Conservation (phyloP, 2,329 filamentous ascomycete genomes). For the Neoarthrinium moseri region DNA sequence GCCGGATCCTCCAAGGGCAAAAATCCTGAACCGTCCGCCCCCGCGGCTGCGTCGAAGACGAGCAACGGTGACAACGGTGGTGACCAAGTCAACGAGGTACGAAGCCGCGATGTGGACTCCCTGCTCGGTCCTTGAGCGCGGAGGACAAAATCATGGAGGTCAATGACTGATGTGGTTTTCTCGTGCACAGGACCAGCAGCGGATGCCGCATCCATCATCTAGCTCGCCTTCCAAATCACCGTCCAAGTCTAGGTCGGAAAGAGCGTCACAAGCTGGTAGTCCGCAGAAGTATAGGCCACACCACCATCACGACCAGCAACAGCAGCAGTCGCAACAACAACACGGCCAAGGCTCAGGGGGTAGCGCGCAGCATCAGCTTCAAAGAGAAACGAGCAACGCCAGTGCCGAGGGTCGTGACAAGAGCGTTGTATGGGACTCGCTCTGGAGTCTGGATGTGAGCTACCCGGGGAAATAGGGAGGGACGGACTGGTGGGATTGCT, state of each 20-base stretch:
- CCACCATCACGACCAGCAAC: background rate
- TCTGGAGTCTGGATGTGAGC: conserved; percentile 61
- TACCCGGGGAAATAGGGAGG: conserved; percentile 47
- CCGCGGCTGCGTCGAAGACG: conserved; percentile 15
- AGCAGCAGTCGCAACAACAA: background rate
- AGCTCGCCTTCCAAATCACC: conserved; percentile 1
- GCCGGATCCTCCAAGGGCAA: conserved; percentile 8
- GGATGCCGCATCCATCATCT: conserved; percentile 2
- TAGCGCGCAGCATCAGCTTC: conserved; percentile 22
- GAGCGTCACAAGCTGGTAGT: background rate
- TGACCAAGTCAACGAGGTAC: conserved; percentile 46
- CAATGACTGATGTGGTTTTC: conserved; percentile 6
- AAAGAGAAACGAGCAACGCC: conserved; percentile 25
- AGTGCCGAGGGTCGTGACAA: conserved; percentile 40
- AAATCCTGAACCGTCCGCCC: conserved; percentile 12
- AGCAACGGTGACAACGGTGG: conserved; percentile 21
- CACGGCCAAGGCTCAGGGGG: no score
- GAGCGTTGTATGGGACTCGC: conserved; percentile 59
- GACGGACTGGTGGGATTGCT: no score
- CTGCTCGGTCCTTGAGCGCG: conserved; percentile 45
- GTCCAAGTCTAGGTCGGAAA: background rate
- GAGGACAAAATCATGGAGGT: background rate
- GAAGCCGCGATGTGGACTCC: conserved; percentile 44
- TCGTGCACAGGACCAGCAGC: conserved; percentile 9
- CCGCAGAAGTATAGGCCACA: conserved; percentile 28